phyloP scores from a whole-genome alignment of 2,329 filamentous ascomycete species.

The Colletotrichum lentis region DNA sequence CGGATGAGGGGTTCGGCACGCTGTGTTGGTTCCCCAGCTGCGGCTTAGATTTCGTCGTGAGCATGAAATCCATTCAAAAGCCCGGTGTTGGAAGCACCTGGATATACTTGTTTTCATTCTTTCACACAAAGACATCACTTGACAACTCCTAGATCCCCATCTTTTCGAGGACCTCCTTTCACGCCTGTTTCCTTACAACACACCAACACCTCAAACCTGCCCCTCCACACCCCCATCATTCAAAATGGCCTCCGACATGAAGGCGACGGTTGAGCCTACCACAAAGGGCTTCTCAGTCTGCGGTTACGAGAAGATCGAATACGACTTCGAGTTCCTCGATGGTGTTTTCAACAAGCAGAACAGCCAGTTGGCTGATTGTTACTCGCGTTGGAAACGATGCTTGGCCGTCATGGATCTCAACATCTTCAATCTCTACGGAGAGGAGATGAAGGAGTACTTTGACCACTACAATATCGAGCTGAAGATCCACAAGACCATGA shows the following conservation, averaged over 20 bases:
- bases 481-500: slow-evolving; percentile 75
- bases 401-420: slow-evolving; percentile 76
- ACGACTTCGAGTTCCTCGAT: slow-evolving; percentile 78
- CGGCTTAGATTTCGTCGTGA: neutral
- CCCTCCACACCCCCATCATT: neutral
- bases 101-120: too few relatives aligned
- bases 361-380: slow-evolving; percentile 69
- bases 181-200: neutral
- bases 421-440: slow-evolving; percentile 73
- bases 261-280: slow-evolving; percentile 70
- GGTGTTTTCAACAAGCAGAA: slow-evolving; percentile 70
- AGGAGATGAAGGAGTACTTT: slow-evolving; percentile 73
- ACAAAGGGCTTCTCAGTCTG: slow-evolving; percentile 73
- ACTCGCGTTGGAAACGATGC: slow-evolving; percentile 70
- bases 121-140: neutral
- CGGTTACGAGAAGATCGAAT: slow-evolving; percentile 79
- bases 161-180: neutral
- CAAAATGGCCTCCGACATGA: slow-evolving; percentile 72
- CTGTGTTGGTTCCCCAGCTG: neutral
- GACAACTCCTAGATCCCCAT: neutral
- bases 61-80: slow-evolving; percentile 26
- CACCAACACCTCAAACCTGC: neutral
- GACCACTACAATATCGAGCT: slow-evolving; percentile 68
- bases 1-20: neutral
- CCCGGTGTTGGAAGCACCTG: slow-evolving; percentile 18